Evolutionary conservation across 2,329 filamentous ascomycete genomes (phyloP), one percentile per base, ranked within the genome.

Genomic region (Fusarium sp.): DNA sequence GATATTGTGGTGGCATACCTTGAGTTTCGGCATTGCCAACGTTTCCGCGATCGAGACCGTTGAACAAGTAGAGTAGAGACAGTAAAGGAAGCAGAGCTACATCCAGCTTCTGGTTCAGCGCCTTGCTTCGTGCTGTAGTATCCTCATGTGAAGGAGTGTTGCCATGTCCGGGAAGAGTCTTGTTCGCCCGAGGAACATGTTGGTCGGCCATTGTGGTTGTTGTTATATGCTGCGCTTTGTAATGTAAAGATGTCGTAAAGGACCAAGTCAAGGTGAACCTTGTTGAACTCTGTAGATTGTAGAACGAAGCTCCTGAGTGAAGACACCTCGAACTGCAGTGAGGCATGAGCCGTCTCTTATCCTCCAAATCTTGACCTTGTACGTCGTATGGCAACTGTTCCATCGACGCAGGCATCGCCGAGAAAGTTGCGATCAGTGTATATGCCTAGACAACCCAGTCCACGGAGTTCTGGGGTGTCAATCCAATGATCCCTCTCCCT

Each of bases 11-110:
- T 10, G 10, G 34, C 62, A 29, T 62, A 82, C 82, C 77, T 77
- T 83, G 75, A 6, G 83, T 81, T 67, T 83, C 80, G 7, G 84
- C 83, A 67, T 85, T 85, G 31, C 83, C 84, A 35, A 85, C 78
- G 31, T 85, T 85, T 24, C 82, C 79, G 35, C 83, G 79, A 67
- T 85, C 83, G 3, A 85, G 78, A 2, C 82, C 82, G 64, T 85
- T 85, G 69, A 84, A 83, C 4, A 85, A 76, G 52, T 84, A 85
- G 18, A 85, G 76, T 11, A 83, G 75, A 14, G 83, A 84, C 3
- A 85, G 72, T 7, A 84, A 76, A 6, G 83, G 83, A 10, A 84
- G 75, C 5, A 84, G 76, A 20, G 79, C 77, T 22, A 82, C 34
- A 60, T 85, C 83, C 31, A 83, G 71, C 69, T 82, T 83, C 24